Conservation (phyloP, 129 eudicot genomes). For the Centrapalus pauciflorus region DNA sequence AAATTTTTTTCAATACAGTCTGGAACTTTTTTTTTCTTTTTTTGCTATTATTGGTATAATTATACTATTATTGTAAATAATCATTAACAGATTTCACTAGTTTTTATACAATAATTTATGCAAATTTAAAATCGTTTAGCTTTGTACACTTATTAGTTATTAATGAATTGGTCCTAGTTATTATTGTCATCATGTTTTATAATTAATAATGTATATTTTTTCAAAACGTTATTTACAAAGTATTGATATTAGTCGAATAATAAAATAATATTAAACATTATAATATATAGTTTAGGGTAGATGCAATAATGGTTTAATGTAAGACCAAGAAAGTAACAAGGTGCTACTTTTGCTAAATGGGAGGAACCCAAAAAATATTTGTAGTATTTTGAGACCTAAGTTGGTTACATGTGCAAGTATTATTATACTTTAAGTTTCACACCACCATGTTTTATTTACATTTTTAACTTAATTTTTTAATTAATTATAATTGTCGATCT, state of each 20-base stretch:
- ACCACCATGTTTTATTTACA: slow-evolving; percentile 25
- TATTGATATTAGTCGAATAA: slow-evolving; percentile 13
- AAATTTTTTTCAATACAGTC: no score
- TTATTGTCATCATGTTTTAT: slow-evolving; percentile 3
- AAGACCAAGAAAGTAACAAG: slow-evolving; percentile 37
- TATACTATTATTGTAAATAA: no score
- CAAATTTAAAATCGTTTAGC: no score
- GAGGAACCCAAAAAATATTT: slow-evolving; percentile 30
- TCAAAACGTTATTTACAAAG: slow-evolving; percentile 13
- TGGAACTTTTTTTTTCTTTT: no score
- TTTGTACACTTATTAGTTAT: no score
- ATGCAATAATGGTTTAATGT: slow-evolving; percentile 24
- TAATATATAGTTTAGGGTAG: slow-evolving; percentile 15
- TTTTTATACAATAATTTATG: no score
- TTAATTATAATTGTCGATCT: not conserved
- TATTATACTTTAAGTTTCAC: slow-evolving; percentile 26
- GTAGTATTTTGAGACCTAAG: slow-evolving; percentile 15
- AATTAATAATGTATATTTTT: not conserved
- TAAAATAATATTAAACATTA: not conserved
- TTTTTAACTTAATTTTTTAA: not conserved
- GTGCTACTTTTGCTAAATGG: slow-evolving; percentile 41
- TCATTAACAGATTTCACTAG: no score
- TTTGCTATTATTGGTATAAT: no score
- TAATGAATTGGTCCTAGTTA: not conserved
- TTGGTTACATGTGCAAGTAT: slow-evolving; percentile 28